phyloP scores from a whole-genome alignment of 1,284 basidiomycete species.

The Gymnopus androsaceus region DNA sequence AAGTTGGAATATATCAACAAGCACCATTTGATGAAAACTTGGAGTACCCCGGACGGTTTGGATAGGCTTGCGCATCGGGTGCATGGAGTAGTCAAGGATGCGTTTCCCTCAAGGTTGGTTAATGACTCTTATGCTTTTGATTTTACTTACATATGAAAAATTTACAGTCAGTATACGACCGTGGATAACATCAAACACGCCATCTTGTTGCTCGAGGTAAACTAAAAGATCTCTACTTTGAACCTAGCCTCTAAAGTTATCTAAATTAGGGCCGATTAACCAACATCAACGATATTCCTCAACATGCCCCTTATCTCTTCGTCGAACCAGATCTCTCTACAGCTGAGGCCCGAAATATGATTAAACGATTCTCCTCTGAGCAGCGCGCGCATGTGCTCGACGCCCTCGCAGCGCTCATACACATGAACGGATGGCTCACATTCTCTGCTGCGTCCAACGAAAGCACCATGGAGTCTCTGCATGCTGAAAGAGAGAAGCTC shows the following conservation, averaged over 20 bases:
- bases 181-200: conserved; percentile 59
- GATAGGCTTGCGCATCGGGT: conserved; percentile 49
- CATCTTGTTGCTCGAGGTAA: conserved; percentile 57
- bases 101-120: conserved; percentile 41
- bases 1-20: conserved; percentile 82
- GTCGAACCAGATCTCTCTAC: conserved; percentile 60
- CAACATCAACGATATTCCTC: conserved; percentile 68
- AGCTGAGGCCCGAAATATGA: conserved; percentile 58
- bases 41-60: conserved; percentile 46
- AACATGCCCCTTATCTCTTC: conserved; percentile 76
- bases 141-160: background rate
- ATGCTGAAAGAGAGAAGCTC: conserved; percentile 44
- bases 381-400: conserved; percentile 31
- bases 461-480: conserved; percentile 44
- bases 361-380: conserved; percentile 41
- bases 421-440: background rate
- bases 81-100: conserved; percentile 47
- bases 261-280: conserved; percentile 63
- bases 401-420: background rate
- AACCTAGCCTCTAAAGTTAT: background rate
- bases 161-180: conserved; percentile 47
- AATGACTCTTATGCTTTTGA: background rate
- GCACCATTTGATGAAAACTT: conserved; percentile 62
- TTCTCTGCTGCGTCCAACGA: conserved; percentile 23
- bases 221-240: conserved; percentile 10